phyloP scores from a whole-genome alignment of 306 rosid species.

The Trifolium repens region DNA sequence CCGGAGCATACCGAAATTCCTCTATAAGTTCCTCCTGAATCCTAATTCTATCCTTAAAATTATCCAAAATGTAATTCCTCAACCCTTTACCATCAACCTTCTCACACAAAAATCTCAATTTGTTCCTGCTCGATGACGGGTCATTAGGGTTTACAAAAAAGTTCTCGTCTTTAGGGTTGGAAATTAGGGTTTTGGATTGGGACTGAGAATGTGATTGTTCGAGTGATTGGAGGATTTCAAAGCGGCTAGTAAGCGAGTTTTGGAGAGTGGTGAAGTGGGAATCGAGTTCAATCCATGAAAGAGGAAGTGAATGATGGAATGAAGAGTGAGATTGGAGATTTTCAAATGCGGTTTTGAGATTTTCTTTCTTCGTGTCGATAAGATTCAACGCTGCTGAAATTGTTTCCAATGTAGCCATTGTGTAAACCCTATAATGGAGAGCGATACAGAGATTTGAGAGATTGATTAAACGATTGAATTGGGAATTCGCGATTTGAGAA shows the following conservation, averaged over 20 bases:
- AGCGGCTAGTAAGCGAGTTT: constrained; percentile 52
- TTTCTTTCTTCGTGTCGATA: constrained; percentile 61
- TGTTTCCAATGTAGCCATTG: constrained; percentile 51
- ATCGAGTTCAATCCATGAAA: constrained; percentile 72
- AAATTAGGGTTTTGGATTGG: constrained; percentile 25
- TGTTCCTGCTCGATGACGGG: constrained; percentile 9
- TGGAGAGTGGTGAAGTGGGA: constrained; percentile 63
- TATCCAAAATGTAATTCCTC: constrained; percentile 50
- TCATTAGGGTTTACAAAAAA: background rate
- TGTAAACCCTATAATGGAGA: background rate
- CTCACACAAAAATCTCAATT: constrained; percentile 57
- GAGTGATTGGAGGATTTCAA: constrained; percentile 59
- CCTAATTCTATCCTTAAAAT: constrained; percentile 42
- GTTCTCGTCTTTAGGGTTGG: background rate
- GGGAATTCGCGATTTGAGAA: no score
- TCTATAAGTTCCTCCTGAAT: constrained; percentile 59
- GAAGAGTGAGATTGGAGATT: constrained; percentile 53
- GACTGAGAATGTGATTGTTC: constrained; percentile 41
- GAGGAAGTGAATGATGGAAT: constrained; percentile 48
- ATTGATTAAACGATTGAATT: no score
- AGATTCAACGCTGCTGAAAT: constrained; percentile 62
- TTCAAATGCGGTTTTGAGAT: constrained; percentile 69
- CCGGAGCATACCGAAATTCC: constrained; percentile 55
- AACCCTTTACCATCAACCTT: constrained; percentile 70
- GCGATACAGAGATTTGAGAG: no score